A percentile compares a stretch with the other conserved stretches of the same genome.
These are phyloP conservation scores for Cryptosporidium felis DNA, from an alignment of 169 alveolate genomes.

Conservation along the genomic window DNA sequence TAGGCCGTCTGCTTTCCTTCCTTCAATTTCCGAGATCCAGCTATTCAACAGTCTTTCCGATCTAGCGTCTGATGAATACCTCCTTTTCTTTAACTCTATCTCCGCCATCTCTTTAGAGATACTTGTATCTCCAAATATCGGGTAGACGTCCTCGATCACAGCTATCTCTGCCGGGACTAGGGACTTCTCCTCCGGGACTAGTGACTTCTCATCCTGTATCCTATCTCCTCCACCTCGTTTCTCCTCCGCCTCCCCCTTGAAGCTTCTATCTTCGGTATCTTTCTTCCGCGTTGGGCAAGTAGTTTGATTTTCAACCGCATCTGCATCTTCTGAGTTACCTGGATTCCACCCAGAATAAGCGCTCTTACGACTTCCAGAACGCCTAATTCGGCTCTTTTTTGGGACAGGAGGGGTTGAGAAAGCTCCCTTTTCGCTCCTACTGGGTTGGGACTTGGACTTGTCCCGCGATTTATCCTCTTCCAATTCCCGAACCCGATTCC, in stretches of 20 bases:
- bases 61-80: conserved; percentile 29
- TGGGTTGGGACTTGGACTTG: too few species aligned
- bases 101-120: not conserved
- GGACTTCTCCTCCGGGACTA: not conserved
- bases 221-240: not conserved
- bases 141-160: conserved; percentile 9
- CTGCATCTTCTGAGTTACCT: too few species aligned
- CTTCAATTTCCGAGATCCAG: conserved; percentile 12
- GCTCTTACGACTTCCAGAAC: too few species aligned
- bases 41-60: conserved; percentile 23
- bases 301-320: not conserved
- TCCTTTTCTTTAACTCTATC: conserved; percentile 25
- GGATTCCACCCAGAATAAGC: too few species aligned
- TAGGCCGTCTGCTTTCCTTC: not conserved
- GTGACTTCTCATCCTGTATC: not conserved
- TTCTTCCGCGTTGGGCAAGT: conserved; percentile 41
- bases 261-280: not conserved
- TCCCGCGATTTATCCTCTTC: too few species aligned
- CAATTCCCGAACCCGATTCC: too few species aligned
- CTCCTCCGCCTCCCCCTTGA: not conserved
- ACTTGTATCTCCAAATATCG: not conserved
- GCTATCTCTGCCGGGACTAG: conserved; percentile 1
- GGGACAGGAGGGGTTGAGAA: too few species aligned
- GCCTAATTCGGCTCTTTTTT: too few species aligned
- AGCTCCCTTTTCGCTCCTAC: too few species aligned